Percentiles rank a stretch among this genome's conserved stretches.
Conservation (phyloP, 257 asterid genomes). For the Verbena officinalis region DNA sequence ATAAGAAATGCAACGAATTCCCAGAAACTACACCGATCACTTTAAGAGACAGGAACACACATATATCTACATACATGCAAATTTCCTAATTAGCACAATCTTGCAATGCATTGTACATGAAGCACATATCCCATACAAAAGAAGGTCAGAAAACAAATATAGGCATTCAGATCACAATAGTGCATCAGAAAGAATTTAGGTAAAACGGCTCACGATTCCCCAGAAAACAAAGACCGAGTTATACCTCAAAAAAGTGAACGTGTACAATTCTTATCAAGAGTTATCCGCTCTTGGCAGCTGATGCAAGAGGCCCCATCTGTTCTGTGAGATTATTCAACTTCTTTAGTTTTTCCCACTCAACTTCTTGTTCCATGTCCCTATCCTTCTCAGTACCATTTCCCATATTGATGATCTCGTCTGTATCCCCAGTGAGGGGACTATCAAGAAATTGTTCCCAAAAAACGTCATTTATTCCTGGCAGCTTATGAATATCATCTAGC, state of each 20-base stretch:
- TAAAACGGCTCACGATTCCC: neutral
- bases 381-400: constrained; percentile 32
- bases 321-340: constrained; percentile 60
- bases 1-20: neutral
- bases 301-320: constrained; percentile 72
- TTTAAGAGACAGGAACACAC: neutral
- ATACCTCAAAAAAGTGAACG: constrained; percentile 26
- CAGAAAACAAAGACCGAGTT: constrained; percentile 6
- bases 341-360: constrained; percentile 56
- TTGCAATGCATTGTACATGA: neutral
- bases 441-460: constrained; percentile 86
- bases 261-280: constrained; percentile 12
- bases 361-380: constrained; percentile 39
- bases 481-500: constrained; percentile 56
- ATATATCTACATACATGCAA: neutral
- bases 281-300: constrained; percentile 44
- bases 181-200: neutral
- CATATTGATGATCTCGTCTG: constrained; percentile 44
- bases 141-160: constrained; percentile 5
- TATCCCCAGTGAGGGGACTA: constrained; percentile 51
- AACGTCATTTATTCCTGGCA: constrained; percentile 68
- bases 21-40: neutral
- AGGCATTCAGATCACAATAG: neutral
- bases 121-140: neutral
- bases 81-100: neutral